A percentile compares a stretch with the other conserved stretches of the same genome.
Evolutionary conservation across 139 green algal species (phyloP).

Genomic region (Zygnema cylindricum): DNA sequence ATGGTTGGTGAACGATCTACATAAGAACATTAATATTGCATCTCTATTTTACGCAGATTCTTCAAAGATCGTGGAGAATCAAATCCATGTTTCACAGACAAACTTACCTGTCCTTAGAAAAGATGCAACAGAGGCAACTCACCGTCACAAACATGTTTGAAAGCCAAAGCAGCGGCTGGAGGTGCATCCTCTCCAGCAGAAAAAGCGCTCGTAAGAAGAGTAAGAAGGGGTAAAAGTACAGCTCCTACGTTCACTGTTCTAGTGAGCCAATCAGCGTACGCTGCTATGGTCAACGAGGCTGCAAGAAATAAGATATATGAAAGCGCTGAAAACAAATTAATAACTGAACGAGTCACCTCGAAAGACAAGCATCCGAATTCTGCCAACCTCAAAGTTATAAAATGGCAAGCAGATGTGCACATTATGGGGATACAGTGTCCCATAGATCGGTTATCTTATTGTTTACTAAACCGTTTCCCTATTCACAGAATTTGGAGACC

Average conservation of each 20-base stretch:
- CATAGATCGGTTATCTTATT: no score
- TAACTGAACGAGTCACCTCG: not conserved
- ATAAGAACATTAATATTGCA: no score
- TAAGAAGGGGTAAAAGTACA: constrained; percentile 32
- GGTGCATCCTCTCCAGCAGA: constrained; percentile 29
- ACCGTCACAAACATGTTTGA: constrained; percentile 60
- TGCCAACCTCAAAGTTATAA: not conserved
- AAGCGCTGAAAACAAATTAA: constrained; percentile 3
- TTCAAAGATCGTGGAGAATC: no score
- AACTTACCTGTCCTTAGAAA: no score
- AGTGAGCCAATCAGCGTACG: constrained; percentile 56
- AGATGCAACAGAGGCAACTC: no score
- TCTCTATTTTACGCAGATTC: no score
- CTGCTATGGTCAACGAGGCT: constrained; percentile 54
- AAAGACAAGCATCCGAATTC: not conserved
- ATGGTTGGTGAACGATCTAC: no score
- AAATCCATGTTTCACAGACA: no score
- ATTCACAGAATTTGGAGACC: no score
- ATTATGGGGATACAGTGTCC: no score
- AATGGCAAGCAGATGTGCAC: no score
- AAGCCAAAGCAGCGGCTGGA: constrained; percentile 41
- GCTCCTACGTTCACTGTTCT: not conserved
- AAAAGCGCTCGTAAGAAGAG: constrained; percentile 45
- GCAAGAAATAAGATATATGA: constrained; percentile 10
- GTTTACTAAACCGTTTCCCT: no score